Evolutionary conservation across 441 rosid species (phyloP), one percentile per base, ranked within the genome.

Genomic region (Eruca vesicaria): DNA sequence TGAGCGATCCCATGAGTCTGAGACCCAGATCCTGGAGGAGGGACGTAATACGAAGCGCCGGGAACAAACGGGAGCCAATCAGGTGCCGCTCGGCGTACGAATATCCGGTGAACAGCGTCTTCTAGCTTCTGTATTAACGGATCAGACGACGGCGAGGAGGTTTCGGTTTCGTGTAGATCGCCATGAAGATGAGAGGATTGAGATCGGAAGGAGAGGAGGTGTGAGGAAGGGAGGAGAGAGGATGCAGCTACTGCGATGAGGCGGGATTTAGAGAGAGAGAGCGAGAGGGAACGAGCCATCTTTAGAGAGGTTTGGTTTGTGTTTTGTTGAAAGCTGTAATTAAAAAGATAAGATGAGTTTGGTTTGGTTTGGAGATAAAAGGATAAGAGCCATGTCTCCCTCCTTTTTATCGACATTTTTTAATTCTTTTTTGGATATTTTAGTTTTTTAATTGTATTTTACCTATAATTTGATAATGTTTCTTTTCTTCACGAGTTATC

Each of bases 31-130:
- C 87, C 80, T 6, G 89, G 83, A 2, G 94, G 94, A 0, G 99
- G 97, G 69, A 94, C 96, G 90, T 96, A 94, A 68, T 90, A 94
- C 12, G 98, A 92, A 2, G 88, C 87, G 0, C 98, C 98, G 1
- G 98, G 99, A 10, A 87, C 77, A 69, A 92, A 92, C 35, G 98
- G 99, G 10, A 92, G 97, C 99, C 98, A 95, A 77, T 91, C 96
- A 74, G 99, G 98, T 0, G 96, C 92, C 0, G 97, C 80, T 0
- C 97, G 86, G 10, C 96, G 89, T 6, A 85, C 94, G 61, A 85
- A 82, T 72, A 95, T 90, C 65, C 89, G 87, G 72, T 89, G 97
- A 83, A 95, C 94, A 6, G 90, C 97, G 73, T 93, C 99, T 73
- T 95, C 99, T 1, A 92, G 91, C 89, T 88, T 88, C 29, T 89